Percentiles rank a stretch among this genome's conserved stretches.
These are phyloP conservation scores for Termitomyces bulborhizus DNA, from an alignment of 768 basidiomycete genomes.

Conservation along the genomic window DNA sequence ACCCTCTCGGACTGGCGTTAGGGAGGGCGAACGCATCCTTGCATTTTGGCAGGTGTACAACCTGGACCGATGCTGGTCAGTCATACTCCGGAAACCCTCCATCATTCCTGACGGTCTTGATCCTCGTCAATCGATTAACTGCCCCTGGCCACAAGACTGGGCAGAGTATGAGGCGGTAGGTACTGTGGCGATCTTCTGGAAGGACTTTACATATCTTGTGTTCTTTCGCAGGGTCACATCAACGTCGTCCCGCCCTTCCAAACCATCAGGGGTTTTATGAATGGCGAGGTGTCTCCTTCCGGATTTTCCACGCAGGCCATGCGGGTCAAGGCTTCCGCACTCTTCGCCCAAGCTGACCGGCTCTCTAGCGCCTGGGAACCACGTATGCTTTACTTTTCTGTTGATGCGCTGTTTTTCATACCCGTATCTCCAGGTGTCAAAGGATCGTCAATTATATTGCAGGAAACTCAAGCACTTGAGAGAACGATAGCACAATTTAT, in stretches of 20 bases:
- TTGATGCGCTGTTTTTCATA: not conserved
- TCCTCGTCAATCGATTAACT: conserved; percentile 52
- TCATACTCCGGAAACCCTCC: conserved; percentile 60
- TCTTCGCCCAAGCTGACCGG: conserved; percentile 63
- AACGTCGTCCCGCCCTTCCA: conserved; percentile 45
- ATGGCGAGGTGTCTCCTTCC: conserved; percentile 46
- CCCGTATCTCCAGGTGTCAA: conserved; percentile 30
- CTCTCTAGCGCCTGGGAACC: conserved; percentile 56
- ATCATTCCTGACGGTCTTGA: conserved; percentile 60
- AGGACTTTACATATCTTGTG: not conserved
- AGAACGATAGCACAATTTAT: conserved; percentile 58
- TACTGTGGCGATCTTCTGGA: not conserved
- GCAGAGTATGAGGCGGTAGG: conserved; percentile 67
- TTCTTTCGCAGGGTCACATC: conserved; percentile 47
- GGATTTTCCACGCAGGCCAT: conserved; percentile 61
- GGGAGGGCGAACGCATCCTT: conserved; percentile 65
- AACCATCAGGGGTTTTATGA: conserved; percentile 58
- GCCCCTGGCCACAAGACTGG: conserved; percentile 74
- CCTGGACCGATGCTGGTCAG: conserved; percentile 78
- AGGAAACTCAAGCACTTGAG: conserved; percentile 59
- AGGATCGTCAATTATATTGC: conserved; percentile 40
- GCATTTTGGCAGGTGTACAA: conserved; percentile 84
- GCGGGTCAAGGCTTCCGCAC: conserved; percentile 70
- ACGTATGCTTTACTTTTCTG: conserved; percentile 29
- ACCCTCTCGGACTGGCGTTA: conserved; percentile 50